These are phyloP conservation scores for Paramecium caudatum DNA, from an alignment of 73 alveolate species.

Conservation along the genomic window DNA sequence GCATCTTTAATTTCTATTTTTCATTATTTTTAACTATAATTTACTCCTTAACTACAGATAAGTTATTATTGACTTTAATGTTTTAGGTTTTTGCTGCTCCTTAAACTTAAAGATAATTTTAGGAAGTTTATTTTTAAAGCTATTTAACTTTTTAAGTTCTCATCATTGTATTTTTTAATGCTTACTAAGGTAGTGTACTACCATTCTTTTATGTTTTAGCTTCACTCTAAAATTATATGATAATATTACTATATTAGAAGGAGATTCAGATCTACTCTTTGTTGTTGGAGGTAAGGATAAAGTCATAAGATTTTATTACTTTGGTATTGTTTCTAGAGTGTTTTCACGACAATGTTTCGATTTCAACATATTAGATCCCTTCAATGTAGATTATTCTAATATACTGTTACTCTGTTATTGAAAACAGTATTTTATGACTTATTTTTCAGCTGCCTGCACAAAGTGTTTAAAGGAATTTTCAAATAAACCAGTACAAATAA, in stretches of 20 bases:
- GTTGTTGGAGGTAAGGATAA: not conserved
- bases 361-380: slow-evolving; percentile 11
- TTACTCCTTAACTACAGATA: too few species aligned
- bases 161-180: not conserved
- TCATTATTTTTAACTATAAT: not conserved
- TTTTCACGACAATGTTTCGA: not conserved
- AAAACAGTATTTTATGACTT: not conserved
- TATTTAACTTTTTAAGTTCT: not conserved
- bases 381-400: not conserved
- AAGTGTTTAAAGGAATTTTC: not conserved
- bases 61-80: too few species aligned
- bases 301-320: slow-evolving; percentile 1
- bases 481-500: not conserved
- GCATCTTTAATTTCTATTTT: too few species aligned
- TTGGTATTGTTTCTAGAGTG: slow-evolving; percentile 13
- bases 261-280: slow-evolving; percentile 50
- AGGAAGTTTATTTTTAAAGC: not conserved
- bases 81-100: not conserved
- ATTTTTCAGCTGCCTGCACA: not conserved
- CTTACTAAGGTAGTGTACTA: not conserved
- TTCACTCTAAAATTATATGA: not conserved
- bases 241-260: not conserved
- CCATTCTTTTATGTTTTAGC: not conserved
- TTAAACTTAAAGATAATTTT: not conserved
- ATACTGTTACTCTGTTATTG: not conserved